phyloP scores from a whole-genome alignment of 2,329 filamentous ascomycete species.

The Dothidotthia symphoricarpi region DNA sequence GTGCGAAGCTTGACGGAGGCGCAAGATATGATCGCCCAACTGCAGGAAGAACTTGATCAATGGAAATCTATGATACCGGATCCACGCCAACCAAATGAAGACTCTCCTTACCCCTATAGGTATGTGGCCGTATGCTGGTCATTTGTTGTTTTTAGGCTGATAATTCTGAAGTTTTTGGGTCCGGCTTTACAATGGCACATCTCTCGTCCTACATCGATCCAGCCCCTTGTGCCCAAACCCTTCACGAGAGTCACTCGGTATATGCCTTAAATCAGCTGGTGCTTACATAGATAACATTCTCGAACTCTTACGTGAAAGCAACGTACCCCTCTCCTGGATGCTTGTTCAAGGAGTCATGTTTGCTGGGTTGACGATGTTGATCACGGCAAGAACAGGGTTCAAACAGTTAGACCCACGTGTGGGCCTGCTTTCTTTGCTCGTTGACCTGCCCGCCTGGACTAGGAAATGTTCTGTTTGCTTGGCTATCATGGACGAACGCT shows the following conservation, averaged over 20 bases:
- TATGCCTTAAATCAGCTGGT: not conserved
- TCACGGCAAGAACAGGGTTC: not conserved
- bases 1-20: not conserved
- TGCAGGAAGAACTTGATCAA: slow-evolving; percentile 1
- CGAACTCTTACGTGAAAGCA: not conserved
- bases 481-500: slow-evolving; percentile 6
- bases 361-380: slow-evolving; percentile 4
- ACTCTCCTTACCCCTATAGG: no score
- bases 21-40: not conserved
- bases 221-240: slow-evolving; percentile 2
- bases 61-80: not conserved
- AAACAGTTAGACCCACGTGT: not conserved
- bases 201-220: slow-evolving; percentile 2
- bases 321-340: slow-evolving; percentile 5
- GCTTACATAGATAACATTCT: slow-evolving; percentile 1
- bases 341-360: slow-evolving; percentile 4
- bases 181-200: slow-evolving; percentile 4
- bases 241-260: not conserved
- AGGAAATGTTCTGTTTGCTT: slow-evolving; percentile 4
- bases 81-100: not conserved
- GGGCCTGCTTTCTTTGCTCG: not conserved
- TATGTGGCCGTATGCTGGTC: not conserved
- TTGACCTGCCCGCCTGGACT: slow-evolving; percentile 3
- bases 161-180: slow-evolving; percentile 1
- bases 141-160: not conserved